These are phyloP conservation scores for Vitis riparia DNA, from an alignment of 164 flowering plant species.

Conservation along the genomic window DNA sequence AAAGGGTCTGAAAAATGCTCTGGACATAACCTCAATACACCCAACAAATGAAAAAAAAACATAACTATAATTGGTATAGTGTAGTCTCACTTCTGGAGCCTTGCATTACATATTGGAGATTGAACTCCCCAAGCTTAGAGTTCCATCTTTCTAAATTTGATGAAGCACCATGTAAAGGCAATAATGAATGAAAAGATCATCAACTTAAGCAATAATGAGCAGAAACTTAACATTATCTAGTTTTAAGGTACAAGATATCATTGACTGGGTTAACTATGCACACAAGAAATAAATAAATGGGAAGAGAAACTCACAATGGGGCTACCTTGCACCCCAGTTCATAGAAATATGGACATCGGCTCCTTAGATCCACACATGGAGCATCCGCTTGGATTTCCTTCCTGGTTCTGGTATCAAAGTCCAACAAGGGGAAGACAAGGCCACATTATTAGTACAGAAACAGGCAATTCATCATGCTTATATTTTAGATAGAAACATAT, in stretches of 20 bases:
- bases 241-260: not conserved
- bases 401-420: constrained; percentile 56
- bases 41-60: too few relatives aligned
- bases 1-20: too few relatives aligned
- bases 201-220: too few relatives aligned
- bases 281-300: not conserved
- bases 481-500: not conserved
- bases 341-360: constrained; percentile 75
- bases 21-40: too few relatives aligned
- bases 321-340: constrained; percentile 89
- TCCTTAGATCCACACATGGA: constrained; percentile 76
- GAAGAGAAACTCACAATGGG: constrained; percentile 60
- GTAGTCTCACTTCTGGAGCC: too few relatives aligned
- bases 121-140: not conserved
- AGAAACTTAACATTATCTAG: not conserved
- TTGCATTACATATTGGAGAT: too few relatives aligned
- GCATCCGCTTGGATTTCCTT: constrained; percentile 94
- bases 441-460: not conserved
- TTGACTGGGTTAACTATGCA: not conserved
- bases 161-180: not conserved
- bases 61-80: too few relatives aligned
- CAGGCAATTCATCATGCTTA: not conserved
- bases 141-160: not conserved
- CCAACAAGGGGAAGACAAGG: not conserved
- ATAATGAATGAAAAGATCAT: not conserved